phyloP scores from a whole-genome alignment of 352 stramenopile species.

The Phytophthora vignae region DNA sequence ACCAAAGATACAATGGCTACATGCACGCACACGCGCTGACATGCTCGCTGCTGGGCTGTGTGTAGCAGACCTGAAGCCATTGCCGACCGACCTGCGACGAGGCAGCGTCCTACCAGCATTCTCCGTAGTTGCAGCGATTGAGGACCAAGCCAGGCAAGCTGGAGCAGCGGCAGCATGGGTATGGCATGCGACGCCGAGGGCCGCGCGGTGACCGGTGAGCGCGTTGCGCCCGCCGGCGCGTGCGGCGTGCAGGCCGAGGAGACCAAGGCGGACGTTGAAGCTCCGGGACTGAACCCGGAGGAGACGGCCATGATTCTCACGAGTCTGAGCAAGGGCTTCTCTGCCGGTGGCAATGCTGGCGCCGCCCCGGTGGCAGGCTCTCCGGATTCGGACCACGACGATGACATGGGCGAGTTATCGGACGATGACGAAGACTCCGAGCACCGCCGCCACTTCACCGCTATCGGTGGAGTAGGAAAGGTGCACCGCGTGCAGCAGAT shows the following conservation, averaged over 20 bases:
- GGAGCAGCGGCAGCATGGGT: slow-evolving; percentile 51
- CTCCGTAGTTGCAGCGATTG: slow-evolving; percentile 23
- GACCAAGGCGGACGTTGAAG: slow-evolving; percentile 17
- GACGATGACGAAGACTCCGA: slow-evolving; percentile 48
- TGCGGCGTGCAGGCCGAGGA: slow-evolving; percentile 25
- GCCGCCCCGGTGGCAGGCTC: slow-evolving; percentile 1
- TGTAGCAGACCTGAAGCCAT: slow-evolving; percentile 18
- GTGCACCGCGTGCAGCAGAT: slow-evolving; percentile 72
- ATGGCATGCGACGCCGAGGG: slow-evolving; percentile 75
- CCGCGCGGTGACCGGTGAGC: slow-evolving; percentile 34
- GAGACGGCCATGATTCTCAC: slow-evolving; percentile 90
- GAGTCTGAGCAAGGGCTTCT: slow-evolving; percentile 77
- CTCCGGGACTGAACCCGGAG: slow-evolving; percentile 61
- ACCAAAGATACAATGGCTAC: slow-evolving; percentile 21
- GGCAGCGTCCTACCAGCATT: slow-evolving; percentile 12
- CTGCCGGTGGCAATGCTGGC: background rate
- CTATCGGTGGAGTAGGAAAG: slow-evolving; percentile 28
- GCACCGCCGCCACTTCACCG: slow-evolving; percentile 29
- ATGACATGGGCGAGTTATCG: slow-evolving; percentile 56
- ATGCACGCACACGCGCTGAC: slow-evolving; percentile 2
- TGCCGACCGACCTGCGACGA: slow-evolving; percentile 25
- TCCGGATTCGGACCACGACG: slow-evolving; percentile 49
- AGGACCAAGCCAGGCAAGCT: slow-evolving; percentile 35
- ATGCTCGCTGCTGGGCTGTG: background rate
- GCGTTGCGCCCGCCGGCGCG: slow-evolving; percentile 17